Evolutionary conservation across 2,329 filamentous ascomycete species (phyloP).

Genomic region (Bipolaris sorokiniana): DNA sequence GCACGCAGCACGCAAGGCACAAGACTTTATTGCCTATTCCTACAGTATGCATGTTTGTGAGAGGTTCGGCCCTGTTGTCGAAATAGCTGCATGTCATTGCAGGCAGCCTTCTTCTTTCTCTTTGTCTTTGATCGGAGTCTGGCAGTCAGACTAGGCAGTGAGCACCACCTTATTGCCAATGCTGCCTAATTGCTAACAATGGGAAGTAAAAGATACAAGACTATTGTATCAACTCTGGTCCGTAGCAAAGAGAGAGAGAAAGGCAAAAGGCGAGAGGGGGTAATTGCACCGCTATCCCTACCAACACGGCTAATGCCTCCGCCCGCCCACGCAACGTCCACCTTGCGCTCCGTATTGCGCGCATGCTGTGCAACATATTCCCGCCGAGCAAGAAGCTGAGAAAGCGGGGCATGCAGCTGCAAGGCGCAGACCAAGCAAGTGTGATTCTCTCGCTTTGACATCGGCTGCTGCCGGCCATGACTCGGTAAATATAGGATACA

Average conservation of each 20-base stretch:
- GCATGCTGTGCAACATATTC: slow-evolving; percentile 16
- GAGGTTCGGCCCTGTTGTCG: slow-evolving; percentile 1
- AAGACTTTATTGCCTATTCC: slow-evolving; percentile 2
- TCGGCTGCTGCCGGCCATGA: slow-evolving; percentile 9
- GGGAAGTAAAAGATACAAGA: neutral
- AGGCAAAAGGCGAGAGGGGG: neutral
- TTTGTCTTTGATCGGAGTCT: neutral
- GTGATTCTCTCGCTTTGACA: slow-evolving; percentile 3
- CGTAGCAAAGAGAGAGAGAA: neutral
- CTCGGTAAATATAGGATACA: slow-evolving; percentile 7
- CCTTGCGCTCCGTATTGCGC: slow-evolving; percentile 9
- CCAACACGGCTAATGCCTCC: slow-evolving; percentile 7
- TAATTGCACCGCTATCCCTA: neutral
- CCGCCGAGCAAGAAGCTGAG: neutral
- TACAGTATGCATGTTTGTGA: slow-evolving; percentile 4
- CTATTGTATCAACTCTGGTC: neutral
- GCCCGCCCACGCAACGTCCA: neutral
- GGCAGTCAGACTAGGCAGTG: neutral
- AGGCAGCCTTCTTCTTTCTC: neutral
- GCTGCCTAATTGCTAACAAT: neutral
- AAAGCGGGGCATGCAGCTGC: slow-evolving; percentile 2
- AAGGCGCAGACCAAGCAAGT: neutral
- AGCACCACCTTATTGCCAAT: neutral
- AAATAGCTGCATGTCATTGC: slow-evolving; percentile 3
- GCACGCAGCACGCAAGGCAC: slow-evolving; percentile 19